Evolutionary conservation across 495 filamentous ascomycete species (phyloP), one percentile per base, ranked within the genome.

Genomic region (Penicillium steckii): DNA sequence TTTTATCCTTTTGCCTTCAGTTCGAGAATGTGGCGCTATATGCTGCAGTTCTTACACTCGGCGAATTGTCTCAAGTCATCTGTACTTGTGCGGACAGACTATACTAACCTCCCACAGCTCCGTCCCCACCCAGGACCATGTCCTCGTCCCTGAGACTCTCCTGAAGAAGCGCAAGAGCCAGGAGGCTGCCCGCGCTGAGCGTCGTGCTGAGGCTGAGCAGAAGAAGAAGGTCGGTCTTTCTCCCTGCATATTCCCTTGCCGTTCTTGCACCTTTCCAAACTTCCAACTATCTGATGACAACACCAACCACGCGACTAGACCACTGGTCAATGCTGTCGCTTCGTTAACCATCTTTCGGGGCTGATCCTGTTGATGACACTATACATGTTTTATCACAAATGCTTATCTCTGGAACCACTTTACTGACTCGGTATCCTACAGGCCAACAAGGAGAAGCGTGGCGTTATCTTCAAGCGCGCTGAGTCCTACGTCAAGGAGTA

Each of bases 311-410:
- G 84, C 88, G 86, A 93, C 92, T 98, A 98, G 95, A 87, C 83
- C 78, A 70, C 63, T 53, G 69, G 88, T 91, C 94, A 66, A 97
- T 98, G 94, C 75, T 95, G 91, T 96, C 89, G 89, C 85, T 76
- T 85, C n/a, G 80, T 86, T 86, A 95, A 87, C 91, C 91, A 97
- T 97, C 94, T 98, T 98, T 98, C 94, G 94, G 94, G 92, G 85
- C 92, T 98, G 94, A 98, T 66, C 68, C 57, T 66, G 66, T 64
- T 71, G 65, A 61, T 65, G 50, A 45, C 22, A 53, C 51, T n/a
- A 55, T 24, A 46, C 55, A 50, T 27, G 44, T 41, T 13, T 44
- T 49, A 32, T 57, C 27, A 60, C 24, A 46, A 50, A 50, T 15
- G 46, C 42, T 26, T 25, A 27, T 37, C 24, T 40, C 57, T 53